phyloP scores from a whole-genome alignment of 108 stramenopile species.

The Stephanodiscus minutulus region DNA sequence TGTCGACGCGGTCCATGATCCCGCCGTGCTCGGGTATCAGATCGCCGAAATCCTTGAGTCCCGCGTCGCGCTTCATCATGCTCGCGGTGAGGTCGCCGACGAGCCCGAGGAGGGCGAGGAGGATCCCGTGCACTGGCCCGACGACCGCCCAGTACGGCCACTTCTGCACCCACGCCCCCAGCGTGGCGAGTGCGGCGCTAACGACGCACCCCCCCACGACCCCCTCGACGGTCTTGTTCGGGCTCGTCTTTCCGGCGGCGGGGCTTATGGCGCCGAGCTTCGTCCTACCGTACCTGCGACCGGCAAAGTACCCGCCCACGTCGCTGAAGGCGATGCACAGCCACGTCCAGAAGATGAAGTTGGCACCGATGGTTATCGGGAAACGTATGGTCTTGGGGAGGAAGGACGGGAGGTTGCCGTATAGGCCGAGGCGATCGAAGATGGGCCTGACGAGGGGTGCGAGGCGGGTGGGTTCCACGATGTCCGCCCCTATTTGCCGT shows the following conservation, averaged over 20 bases:
- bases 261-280: slow-evolving; percentile 77
- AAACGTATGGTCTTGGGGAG: slow-evolving; percentile 65
- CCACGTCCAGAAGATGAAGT: slow-evolving; percentile 97
- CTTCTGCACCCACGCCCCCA: slow-evolving; percentile 90
- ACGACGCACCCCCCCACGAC: slow-evolving; percentile 87
- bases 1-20: slow-evolving; percentile 94
- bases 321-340: slow-evolving; percentile 91
- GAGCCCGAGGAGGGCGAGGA: slow-evolving; percentile 81
- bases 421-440: slow-evolving; percentile 54
- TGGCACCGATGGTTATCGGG: slow-evolving; percentile 86
- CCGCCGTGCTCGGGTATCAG: slow-evolving; percentile 98
- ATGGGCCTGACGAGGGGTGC: slow-evolving; percentile 60
- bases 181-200: slow-evolving; percentile 60
- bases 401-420: slow-evolving; percentile 57
- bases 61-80: slow-evolving; percentile 96
- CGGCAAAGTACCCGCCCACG: slow-evolving; percentile 94
- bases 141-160: slow-evolving; percentile 89
- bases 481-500: slow-evolving; percentile 58
- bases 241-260: slow-evolving; percentile 91
- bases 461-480: slow-evolving; percentile 68
- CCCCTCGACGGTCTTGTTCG: slow-evolving; percentile 97
- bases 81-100: slow-evolving; percentile 96
- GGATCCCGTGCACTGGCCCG: slow-evolving; percentile 86
- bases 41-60: slow-evolving; percentile 95
- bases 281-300: slow-evolving; percentile 81